These are phyloP conservation scores for Hymenoscyphus occultus DNA, from an alignment of 2,329 filamentous ascomycete species.

Conservation along the genomic window DNA sequence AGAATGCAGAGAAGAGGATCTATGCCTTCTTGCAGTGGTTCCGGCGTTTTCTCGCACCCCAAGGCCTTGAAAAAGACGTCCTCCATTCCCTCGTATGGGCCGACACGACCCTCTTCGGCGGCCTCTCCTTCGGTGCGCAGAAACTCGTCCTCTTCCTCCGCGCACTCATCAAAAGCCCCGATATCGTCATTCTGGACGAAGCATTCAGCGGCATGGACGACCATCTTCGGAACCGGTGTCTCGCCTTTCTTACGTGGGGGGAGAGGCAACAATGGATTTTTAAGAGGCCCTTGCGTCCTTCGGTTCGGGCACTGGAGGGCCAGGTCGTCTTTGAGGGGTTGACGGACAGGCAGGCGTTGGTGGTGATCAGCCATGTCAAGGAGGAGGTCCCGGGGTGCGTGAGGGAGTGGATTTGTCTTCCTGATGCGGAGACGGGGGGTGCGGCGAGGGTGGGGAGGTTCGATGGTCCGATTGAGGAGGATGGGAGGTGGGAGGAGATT, in stretches of 20 bases:
- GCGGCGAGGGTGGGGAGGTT: conserved; percentile 64
- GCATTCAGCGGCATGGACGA: conserved; percentile 85
- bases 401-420: conserved; percentile 81
- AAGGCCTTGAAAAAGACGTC: conserved; percentile 17
- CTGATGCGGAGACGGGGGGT: conserved; percentile 64
- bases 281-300: too few relatives aligned
- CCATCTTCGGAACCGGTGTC: conserved; percentile 78
- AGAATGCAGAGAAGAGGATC: conserved; percentile 56
- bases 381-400: conserved; percentile 87
- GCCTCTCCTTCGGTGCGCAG: conserved; percentile 77
- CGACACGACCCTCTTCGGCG: conserved; percentile 63
- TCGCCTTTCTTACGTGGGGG: conserved; percentile 71
- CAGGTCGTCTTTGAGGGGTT: conserved; percentile 59
- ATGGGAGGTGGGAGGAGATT: conserved; percentile 62
- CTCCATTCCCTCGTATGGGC: conserved; percentile 54
- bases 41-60: conserved; percentile 59
- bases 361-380: conserved; percentile 88
- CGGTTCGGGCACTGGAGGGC: conserved; percentile 28
- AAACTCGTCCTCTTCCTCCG: conserved; percentile 81
- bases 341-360: conserved; percentile 68
- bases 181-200: conserved; percentile 83
- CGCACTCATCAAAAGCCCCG: conserved; percentile 74
- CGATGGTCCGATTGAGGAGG: conserved; percentile 56
- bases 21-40: conserved; percentile 75
- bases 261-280: conserved; percentile 42